Percentiles rank a stretch among this genome's conserved stretches.
phyloP scores from a whole-genome alignment of 2,329 filamentous ascomycete species.

The Cercospora sp. region DNA sequence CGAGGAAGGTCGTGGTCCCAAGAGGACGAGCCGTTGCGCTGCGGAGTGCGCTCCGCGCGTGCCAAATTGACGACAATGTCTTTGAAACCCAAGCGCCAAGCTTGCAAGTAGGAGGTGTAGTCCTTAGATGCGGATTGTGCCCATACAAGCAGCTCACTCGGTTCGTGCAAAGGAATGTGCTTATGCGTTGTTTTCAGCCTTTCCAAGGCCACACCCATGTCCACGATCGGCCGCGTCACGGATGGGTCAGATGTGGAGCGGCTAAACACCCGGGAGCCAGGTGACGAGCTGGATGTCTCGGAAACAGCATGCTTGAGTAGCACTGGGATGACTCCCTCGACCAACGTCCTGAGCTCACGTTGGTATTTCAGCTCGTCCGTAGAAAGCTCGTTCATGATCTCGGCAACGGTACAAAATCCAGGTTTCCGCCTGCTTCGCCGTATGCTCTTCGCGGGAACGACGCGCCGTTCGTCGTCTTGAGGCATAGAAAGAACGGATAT shows the following conservation, averaged over 20 bases:
- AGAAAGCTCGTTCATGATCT: conserved; percentile 76
- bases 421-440: conserved; percentile 68
- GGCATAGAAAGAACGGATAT: conserved; percentile 82
- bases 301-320: conserved; percentile 81
- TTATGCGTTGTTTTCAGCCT: conserved; percentile 78
- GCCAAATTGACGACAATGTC: conserved; percentile 92
- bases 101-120: conserved; percentile 81
- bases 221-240: conserved; percentile 82
- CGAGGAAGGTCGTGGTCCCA: conserved; percentile 58
- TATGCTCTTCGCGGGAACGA: conserved; percentile 75
- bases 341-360: conserved; percentile 86
- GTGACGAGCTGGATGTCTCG: conserved; percentile 58
- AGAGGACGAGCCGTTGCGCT: conserved; percentile 45
- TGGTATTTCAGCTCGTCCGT: conserved; percentile 86
- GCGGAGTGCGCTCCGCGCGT: conserved; percentile 57
- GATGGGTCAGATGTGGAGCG: conserved; percentile 54
- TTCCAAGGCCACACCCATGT: conserved; percentile 90
- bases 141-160: conserved; percentile 75
- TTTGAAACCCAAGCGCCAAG: conserved; percentile 91
- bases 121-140: conserved; percentile 73
- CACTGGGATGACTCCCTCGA: conserved; percentile 93
- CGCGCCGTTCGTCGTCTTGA: conserved; percentile 63
- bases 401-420: conserved; percentile 68
- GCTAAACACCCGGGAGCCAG: conserved; percentile 32
- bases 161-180: conserved; percentile 72